Evolutionary conservation across 352 stramenopile genomes (phyloP).

Genomic region (Pythium grandisporangium): DNA sequence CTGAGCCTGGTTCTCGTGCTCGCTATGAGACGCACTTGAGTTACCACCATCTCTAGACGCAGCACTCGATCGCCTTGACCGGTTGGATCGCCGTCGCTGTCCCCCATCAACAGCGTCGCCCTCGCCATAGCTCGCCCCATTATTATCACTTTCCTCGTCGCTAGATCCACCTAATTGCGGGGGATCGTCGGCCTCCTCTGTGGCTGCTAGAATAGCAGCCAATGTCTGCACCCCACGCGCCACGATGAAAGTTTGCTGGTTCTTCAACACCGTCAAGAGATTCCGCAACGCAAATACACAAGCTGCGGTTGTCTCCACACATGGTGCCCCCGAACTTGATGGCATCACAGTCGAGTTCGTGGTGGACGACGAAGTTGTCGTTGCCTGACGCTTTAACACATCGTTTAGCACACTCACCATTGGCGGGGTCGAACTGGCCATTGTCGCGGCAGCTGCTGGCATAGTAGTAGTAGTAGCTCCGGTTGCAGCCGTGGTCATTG

Average conservation of each 20-base stretch:
- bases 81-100: too few relatives aligned
- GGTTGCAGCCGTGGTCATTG: background rate
- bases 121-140: too few relatives aligned
- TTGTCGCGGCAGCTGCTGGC: background rate
- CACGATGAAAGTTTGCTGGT: conserved; percentile 55
- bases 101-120: too few relatives aligned
- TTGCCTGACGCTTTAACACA: conserved; percentile 58
- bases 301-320: conserved; percentile 35
- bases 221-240: conserved; percentile 57
- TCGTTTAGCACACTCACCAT: conserved; percentile 52
- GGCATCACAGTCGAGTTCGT: too few relatives aligned
- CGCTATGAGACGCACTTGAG: too few relatives aligned
- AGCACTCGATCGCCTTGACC: too few relatives aligned
- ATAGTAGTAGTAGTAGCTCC: background rate
- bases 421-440: conserved; percentile 1
- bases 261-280: conserved; percentile 42
- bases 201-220: conserved; percentile 35
- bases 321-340: conserved; percentile 42
- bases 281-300: conserved; percentile 73
- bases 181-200: too few relatives aligned
- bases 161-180: too few relatives aligned
- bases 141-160: too few relatives aligned
- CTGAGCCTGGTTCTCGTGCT: conserved; percentile 23
- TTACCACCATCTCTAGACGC: too few relatives aligned
- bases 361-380: too few relatives aligned